Conservation (phyloP, 768 basidiomycete species). For the Chalciporus piperatus region DNA sequence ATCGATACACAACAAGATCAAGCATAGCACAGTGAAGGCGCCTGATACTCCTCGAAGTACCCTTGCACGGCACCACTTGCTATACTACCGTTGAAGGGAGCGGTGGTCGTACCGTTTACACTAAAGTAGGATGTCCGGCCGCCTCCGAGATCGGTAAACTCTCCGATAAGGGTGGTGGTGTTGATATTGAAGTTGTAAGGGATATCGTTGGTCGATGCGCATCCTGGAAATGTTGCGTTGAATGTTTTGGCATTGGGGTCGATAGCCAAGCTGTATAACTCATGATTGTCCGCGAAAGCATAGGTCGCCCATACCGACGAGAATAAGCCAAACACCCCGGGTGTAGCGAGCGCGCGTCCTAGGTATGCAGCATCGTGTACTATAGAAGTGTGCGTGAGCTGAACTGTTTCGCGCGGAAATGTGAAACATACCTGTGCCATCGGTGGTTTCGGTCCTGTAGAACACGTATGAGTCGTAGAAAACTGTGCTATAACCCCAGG, state of each 20-base stretch:
- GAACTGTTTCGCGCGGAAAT: too few species aligned
- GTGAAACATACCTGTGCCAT: conserved; percentile 9
- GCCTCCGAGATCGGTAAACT: conserved; percentile 11
- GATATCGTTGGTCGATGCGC: neutral
- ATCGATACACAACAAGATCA: too few species aligned
- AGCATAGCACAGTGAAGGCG: neutral
- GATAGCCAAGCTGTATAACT: conserved; percentile 1
- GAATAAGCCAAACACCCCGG: neutral
- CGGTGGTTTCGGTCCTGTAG: conserved; percentile 8
- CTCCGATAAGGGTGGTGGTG: neutral
- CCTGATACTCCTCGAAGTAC: conserved; percentile 6
- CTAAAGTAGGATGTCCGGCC: conserved; percentile 11
- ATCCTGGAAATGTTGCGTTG: conserved; percentile 9
- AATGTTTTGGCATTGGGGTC: neutral
- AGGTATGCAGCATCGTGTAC: conserved; percentile 15
- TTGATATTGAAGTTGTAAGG: conserved; percentile 10
- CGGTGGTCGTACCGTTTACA: conserved; percentile 8
- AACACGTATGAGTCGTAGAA: conserved; percentile 16
- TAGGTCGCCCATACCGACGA: conserved; percentile 11
- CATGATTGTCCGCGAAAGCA: conserved; percentile 9
- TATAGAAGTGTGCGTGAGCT: neutral
- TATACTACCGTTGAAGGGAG: neutral
- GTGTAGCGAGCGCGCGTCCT: conserved; percentile 8
- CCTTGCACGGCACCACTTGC: neutral
- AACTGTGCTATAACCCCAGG: conserved; percentile 11